phyloP scores from a whole-genome alignment of 768 basidiomycete species.

The Tephrocybe sp. region DNA sequence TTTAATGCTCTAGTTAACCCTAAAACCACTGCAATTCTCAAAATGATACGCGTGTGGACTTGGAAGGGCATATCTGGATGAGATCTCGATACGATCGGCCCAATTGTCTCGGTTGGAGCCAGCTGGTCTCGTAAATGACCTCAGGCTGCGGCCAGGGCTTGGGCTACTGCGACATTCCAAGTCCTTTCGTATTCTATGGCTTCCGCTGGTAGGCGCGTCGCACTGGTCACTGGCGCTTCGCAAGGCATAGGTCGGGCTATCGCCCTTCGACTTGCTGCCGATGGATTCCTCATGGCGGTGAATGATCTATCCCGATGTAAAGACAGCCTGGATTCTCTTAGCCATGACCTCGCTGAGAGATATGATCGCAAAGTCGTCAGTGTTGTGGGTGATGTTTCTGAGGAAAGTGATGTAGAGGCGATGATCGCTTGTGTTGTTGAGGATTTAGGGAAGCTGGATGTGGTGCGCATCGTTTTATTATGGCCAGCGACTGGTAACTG shows the following conservation, averaged over 20 bases:
- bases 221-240: conserved; percentile 28
- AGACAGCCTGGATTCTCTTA: conserved; percentile 19
- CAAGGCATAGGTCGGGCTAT: conserved; percentile 30
- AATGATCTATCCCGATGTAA: conserved; percentile 21
- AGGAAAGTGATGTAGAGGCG: conserved; percentile 23
- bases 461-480: conserved; percentile 18
- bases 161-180: too few relatives aligned
- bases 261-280: conserved; percentile 27
- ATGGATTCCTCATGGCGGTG: conserved; percentile 29
- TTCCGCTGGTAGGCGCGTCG: conserved; percentile 19
- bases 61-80: too few relatives aligned
- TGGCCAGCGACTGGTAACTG: background rate
- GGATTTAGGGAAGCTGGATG: conserved; percentile 25
- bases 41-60: too few relatives aligned
- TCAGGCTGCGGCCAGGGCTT: too few relatives aligned
- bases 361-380: conserved; percentile 17
- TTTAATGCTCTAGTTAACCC: too few relatives aligned
- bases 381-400: conserved; percentile 25
- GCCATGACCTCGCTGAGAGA: conserved; percentile 19
- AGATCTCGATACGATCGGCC: too few relatives aligned
- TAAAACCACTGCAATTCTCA: too few relatives aligned
- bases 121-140: too few relatives aligned
- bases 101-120: too few relatives aligned
- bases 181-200: background rate
- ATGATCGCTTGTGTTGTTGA: conserved; percentile 24